A percentile compares a stretch with the other conserved stretches of the same genome.
phyloP scores from a whole-genome alignment of 148 eudicot species.

The Vaccinium myrtillus region DNA sequence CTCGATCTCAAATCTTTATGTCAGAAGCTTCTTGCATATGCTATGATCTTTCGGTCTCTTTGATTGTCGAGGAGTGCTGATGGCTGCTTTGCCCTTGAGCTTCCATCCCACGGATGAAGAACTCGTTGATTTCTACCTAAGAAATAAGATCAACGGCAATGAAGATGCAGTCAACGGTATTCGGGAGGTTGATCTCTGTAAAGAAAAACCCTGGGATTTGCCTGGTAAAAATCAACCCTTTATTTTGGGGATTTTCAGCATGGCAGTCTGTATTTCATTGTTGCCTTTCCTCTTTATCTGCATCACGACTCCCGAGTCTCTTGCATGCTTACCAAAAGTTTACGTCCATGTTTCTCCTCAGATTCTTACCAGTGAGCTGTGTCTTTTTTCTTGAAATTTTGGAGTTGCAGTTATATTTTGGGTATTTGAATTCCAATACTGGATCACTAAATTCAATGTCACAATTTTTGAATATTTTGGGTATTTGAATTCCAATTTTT shows the following conservation, averaged over 20 bases:
- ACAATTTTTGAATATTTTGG: too few relatives aligned
- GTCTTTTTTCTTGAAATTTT: not conserved
- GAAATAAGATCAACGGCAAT: conserved; percentile 67
- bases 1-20: not conserved
- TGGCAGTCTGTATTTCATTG: not conserved
- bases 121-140: conserved; percentile 68
- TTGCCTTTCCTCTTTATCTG: not conserved
- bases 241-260: not conserved
- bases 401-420: not conserved
- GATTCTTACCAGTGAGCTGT: not conserved
- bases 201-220: conserved; percentile 98
- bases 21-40: not conserved
- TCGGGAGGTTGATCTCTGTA: conserved; percentile 82
- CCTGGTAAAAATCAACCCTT: conserved; percentile 46
- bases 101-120: conserved; percentile 89
- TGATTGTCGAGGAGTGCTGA: not conserved
- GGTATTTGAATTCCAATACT: not conserved
- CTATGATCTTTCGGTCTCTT: not conserved
- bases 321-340: not conserved
- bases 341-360: not conserved
- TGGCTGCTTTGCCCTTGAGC: conserved; percentile 37
- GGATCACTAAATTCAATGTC: not conserved
- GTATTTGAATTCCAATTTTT: too few relatives aligned
- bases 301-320: not conserved
- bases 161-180: conserved; percentile 56